phyloP scores from a whole-genome alignment of 2,329 filamentous ascomycete species.

The Xylaria sp. region DNA sequence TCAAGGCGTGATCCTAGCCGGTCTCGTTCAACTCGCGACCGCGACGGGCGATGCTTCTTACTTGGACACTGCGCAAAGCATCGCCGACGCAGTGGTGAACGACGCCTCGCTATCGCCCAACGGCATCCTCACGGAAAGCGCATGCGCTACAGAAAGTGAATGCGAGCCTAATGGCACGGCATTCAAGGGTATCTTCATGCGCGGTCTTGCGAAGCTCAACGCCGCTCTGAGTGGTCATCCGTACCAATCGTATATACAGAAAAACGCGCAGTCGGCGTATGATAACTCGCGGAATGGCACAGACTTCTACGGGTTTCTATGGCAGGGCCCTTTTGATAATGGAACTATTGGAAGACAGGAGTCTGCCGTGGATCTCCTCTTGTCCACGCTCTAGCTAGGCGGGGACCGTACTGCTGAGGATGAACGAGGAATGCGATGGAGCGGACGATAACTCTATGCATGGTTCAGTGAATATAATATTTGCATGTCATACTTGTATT shows the following conservation, averaged over 20 bases:
- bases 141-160: constrained; percentile 48
- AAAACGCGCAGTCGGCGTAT: constrained; percentile 67
- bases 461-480: neutral
- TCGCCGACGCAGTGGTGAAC: constrained; percentile 48
- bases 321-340: constrained; percentile 62
- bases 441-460: neutral
- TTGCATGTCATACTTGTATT: too few relatives aligned
- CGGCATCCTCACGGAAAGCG: constrained; percentile 57
- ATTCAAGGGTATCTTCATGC: constrained; percentile 72
- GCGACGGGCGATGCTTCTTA: constrained; percentile 49
- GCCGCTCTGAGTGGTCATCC: constrained; percentile 54
- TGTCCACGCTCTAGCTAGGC: constrained; percentile 55
- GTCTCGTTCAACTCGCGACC: constrained; percentile 63
- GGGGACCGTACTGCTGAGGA: neutral
- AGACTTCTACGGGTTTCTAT: constrained; percentile 59
- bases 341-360: constrained; percentile 63
- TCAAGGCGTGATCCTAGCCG: constrained; percentile 70
- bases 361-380: constrained; percentile 64
- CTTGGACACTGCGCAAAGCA: constrained; percentile 41
- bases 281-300: constrained; percentile 54
- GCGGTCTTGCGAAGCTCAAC: constrained; percentile 65
- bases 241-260: constrained; percentile 59
- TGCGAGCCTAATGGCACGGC: constrained; percentile 56
- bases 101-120: constrained; percentile 52
- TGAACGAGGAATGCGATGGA: neutral